A percentile compares a stretch with the other conserved stretches of the same genome.
These are phyloP conservation scores for Pueraria montana DNA, from an alignment of 306 rosid genomes.

Conservation along the genomic window DNA sequence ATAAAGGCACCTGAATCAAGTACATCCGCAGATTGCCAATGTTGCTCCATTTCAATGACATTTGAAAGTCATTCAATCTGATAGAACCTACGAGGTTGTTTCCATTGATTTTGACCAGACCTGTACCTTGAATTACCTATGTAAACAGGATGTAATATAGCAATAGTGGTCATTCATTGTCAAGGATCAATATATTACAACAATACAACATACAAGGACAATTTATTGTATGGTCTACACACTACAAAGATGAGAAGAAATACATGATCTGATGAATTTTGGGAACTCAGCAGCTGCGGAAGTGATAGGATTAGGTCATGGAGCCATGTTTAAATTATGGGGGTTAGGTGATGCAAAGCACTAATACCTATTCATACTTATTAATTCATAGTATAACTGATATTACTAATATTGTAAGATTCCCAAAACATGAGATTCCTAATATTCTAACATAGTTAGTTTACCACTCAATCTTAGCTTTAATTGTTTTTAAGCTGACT, in stretches of 20 bases:
- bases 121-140: constrained; percentile 75
- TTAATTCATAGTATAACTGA: not conserved
- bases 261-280: not conserved
- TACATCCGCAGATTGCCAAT: constrained; percentile 79
- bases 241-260: not conserved
- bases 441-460: not conserved
- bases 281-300: not conserved
- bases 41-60: constrained; percentile 90
- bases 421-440: not conserved
- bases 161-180: constrained; percentile 21
- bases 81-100: constrained; percentile 79
- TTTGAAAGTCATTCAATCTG: constrained; percentile 67
- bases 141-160: constrained; percentile 35
- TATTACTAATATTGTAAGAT: not conserved
- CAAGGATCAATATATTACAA: constrained; percentile 2
- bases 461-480: not conserved
- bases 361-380: not conserved
- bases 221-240: too few species aligned
- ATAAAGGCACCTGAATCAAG: constrained; percentile 76
- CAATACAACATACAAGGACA: too few species aligned
- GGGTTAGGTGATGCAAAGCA: not conserved
- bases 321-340: not conserved
- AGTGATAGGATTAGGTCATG: constrained; percentile 2
- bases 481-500: not conserved
- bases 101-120: constrained; percentile 67